A percentile compares a stretch with the other conserved stretches of the same genome.
Conservation (phyloP, 345 rosid species). For the Geranium rotundifolium region DNA sequence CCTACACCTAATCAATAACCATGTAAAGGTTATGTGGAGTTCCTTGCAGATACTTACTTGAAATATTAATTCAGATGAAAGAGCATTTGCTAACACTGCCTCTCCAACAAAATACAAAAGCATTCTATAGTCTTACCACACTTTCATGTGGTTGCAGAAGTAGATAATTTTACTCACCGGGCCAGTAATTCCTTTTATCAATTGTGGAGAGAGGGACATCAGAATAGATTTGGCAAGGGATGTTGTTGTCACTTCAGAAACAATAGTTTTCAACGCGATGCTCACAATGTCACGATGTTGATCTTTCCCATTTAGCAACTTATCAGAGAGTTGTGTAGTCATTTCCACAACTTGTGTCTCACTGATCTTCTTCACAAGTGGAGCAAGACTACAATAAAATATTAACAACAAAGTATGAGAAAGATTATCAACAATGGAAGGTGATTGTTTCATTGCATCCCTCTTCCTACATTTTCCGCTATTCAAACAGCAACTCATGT, state of each 20-base stretch:
- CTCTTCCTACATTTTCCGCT: background rate
- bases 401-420: conserved; percentile 4
- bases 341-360: conserved; percentile 74
- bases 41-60: background rate
- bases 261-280: conserved; percentile 87
- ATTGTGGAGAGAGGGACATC: conserved; percentile 50
- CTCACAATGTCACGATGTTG: conserved; percentile 97
- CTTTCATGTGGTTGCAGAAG: background rate
- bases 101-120: no score
- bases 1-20: no score
- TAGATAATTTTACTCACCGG: conserved; percentile 35
- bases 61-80: no score
- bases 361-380: conserved; percentile 86
- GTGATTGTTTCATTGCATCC: background rate
- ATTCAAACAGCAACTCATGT: background rate
- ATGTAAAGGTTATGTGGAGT: background rate
- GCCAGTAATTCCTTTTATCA: conserved; percentile 72
- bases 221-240: conserved; percentile 71
- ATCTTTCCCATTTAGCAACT: conserved; percentile 80
- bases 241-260: conserved; percentile 53
- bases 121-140: no score
- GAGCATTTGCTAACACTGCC: background rate
- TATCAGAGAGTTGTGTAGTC: conserved; percentile 65
- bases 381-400: conserved; percentile 70
- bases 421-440: background rate